phyloP scores from a whole-genome alignment of 106 monocot species.

The Phalaenopsis aphrodite region DNA sequence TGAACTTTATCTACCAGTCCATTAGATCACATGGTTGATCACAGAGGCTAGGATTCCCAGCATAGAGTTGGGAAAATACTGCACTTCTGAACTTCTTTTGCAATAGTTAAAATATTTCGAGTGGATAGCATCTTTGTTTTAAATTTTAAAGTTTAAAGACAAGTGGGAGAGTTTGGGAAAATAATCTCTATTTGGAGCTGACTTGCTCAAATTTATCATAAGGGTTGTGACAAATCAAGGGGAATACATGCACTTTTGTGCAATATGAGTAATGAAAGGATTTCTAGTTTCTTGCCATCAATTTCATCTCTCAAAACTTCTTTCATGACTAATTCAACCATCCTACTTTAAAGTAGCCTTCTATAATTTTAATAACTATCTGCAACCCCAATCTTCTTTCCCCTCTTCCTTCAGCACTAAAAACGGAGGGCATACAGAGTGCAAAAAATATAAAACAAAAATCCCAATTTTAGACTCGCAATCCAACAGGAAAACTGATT shows the following conservation, averaged over 20 bases:
- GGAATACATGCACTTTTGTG: neutral
- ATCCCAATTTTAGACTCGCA: neutral
- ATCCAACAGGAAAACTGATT: neutral
- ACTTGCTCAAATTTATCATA: neutral
- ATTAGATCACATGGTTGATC: neutral
- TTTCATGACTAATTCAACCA: neutral
- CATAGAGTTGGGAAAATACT: neutral
- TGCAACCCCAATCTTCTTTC: neutral
- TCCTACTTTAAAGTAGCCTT: neutral
- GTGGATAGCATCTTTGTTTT: neutral
- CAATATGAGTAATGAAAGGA: neutral
- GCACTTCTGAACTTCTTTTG: neutral
- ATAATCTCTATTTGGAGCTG: neutral
- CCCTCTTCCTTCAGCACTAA: neutral
- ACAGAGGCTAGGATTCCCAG: neutral
- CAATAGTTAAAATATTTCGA: neutral
- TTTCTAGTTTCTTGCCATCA: neutral
- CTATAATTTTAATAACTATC: neutral
- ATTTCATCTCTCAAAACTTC: neutral
- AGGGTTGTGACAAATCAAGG: neutral
- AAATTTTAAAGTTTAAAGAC: neutral
- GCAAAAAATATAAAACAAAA: neutral
- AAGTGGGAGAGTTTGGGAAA: too few species aligned
- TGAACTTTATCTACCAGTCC: neutral
- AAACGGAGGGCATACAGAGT: neutral